Evolutionary conservation across 495 filamentous ascomycete genomes (phyloP), one percentile per base, ranked within the genome.

Genomic region (Podospora fimiseda): DNA sequence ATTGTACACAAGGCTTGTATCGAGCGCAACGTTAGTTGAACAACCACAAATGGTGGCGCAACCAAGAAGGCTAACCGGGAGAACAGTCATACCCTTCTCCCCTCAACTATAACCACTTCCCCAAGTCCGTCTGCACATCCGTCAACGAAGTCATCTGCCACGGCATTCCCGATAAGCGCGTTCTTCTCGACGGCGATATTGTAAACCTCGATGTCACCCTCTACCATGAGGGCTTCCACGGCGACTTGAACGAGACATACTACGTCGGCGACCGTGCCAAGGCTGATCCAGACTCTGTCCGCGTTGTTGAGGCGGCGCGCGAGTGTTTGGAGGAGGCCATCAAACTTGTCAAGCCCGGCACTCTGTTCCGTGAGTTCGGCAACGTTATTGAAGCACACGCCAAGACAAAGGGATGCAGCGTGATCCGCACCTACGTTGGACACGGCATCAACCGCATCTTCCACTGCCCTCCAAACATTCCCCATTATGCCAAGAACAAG

Each of bases 41-140:
- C 13, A 2, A 46, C 23, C 3, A 2, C 5, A 6, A 16, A 16
- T 20, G 15, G 4, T 3, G 20, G 6, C 39, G 39, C 14, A n/a
- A 18, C 8, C 39, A 41, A 1, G 43, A 0, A 9, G 21, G 23
- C 55, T 70, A 41, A 60, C 54, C 30, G 64, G 52, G 8, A n/a
- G 2, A 24, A n/a, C 48, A 97, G 93, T 87, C 90, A 11, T 99
- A 99, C 61, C 93, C 93, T 0, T 99, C 93, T 0, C 89, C 92
- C 1, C 72, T 99, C 8, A 99, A 99, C 74, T 99, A 99, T 68
- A 83, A 84, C 75, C 76, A 89, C 67, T 99, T 96, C 74, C 93
- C 93, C 51, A 99, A 99, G 75, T 99, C 93, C 1, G 84, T 96
- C 42, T 99, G 93, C 70, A 97, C 90, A 1, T 96, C 90, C 2